Evolutionary conservation across 345 rosid genomes (phyloP).

Genomic region (Lepidium didymum): DNA sequence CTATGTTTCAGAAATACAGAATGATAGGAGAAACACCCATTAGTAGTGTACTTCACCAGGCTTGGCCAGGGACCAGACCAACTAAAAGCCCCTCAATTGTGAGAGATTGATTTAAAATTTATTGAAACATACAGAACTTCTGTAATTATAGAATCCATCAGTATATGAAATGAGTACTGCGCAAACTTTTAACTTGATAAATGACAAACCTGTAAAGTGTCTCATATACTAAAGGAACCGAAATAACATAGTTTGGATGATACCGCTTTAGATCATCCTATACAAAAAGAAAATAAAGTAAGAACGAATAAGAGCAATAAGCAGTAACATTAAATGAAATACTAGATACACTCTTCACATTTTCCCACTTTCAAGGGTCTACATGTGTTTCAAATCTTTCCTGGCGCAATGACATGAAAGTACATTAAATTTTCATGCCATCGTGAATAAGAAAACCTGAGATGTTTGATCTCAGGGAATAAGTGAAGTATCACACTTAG

Average conservation of each 20-base stretch:
- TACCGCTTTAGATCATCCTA: slow-evolving; percentile 83
- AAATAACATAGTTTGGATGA: slow-evolving; percentile 75
- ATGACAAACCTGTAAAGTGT: slow-evolving; percentile 78
- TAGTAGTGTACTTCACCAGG: not conserved
- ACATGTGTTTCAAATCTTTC: not conserved
- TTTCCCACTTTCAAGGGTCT: not conserved
- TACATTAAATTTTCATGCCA: not conserved
- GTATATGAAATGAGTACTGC: not conserved
- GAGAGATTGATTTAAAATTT: not conserved
- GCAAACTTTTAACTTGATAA: slow-evolving; percentile 2
- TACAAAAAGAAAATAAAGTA: not conserved
- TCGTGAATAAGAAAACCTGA: not conserved
- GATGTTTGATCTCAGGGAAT: not conserved
- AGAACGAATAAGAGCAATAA: not conserved
- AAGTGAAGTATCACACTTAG: not conserved
- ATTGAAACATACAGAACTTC: not conserved
- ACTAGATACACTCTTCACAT: not conserved
- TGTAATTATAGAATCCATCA: not conserved
- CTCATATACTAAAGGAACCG: slow-evolving; percentile 92
- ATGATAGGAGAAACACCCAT: not conserved
- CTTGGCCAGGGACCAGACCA: not conserved
- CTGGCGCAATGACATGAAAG: not conserved
- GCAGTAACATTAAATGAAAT: not conserved
- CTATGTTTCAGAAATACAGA: not conserved
- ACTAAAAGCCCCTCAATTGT: not conserved